These are phyloP conservation scores for Endotrypanum monterogeii DNA, from an alignment of 208 protist genomes.

Conservation along the genomic window DNA sequence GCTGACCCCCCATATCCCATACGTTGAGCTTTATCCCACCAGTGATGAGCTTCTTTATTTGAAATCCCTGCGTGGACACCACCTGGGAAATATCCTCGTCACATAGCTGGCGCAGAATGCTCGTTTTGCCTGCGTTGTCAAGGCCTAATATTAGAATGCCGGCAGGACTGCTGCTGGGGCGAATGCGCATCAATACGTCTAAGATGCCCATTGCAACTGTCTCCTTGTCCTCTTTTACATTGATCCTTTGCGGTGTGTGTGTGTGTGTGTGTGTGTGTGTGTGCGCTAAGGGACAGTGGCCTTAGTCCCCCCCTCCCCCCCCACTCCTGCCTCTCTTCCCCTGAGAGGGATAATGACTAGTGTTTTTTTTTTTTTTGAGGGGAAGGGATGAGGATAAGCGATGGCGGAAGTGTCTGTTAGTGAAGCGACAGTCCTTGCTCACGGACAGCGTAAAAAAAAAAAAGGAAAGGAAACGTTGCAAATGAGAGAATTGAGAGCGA, in stretches of 20 bases:
- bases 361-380: background rate
- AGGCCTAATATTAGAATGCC: conserved; percentile 95
- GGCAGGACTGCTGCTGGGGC: conserved; percentile 78
- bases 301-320: no score
- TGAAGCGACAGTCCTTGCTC: background rate
- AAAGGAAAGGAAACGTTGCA: background rate
- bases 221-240: background rate
- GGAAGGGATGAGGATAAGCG: background rate
- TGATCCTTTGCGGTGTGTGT: no score
- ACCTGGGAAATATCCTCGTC: conserved; percentile 94
- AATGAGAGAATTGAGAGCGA: background rate
- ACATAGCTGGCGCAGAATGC: conserved; percentile 92
- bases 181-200: conserved; percentile 82
- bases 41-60: conserved; percentile 94
- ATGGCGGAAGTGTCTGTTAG: background rate
- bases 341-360: no score
- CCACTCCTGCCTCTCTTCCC: no score
- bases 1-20: conserved; percentile 97
- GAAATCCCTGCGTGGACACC: conserved; percentile 97
- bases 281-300: no score
- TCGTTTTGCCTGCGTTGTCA: conserved; percentile 98
- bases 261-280: no score
- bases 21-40: conserved; percentile 96
- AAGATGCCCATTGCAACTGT: conserved; percentile 87
- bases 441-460: background rate